Percentiles rank a stretch among this genome's conserved stretches.
Conservation (phyloP, 1,139 yeast species). For the Candida sanyaensis region DNA sequence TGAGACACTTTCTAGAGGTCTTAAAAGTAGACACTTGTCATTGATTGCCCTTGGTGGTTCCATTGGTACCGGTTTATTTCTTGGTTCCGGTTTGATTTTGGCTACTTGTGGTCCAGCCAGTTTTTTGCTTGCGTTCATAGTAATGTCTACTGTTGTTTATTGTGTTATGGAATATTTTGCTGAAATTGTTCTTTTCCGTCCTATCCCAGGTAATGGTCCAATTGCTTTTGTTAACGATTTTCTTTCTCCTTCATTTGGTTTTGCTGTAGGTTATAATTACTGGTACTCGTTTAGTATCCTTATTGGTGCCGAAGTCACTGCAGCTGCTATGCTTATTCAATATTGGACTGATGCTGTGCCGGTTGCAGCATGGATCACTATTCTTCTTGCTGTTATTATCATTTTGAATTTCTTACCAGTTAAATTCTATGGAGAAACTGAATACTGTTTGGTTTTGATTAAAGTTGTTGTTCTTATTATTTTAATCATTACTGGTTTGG, state of each 20-base stretch:
- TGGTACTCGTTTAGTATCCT: conserved; percentile 52
- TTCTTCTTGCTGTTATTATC: conserved; percentile 41
- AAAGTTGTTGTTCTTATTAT: conserved; percentile 43
- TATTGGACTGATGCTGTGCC: conserved; percentile 58
- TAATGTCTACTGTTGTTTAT: conserved; percentile 55
- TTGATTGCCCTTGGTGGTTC: conserved; percentile 43
- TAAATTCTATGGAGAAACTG: conserved; percentile 62
- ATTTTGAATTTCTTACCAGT: conserved; percentile 46
- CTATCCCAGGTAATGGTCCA: conserved; percentile 49
- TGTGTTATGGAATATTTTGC: conserved; percentile 59
- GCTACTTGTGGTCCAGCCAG: conserved; percentile 55
- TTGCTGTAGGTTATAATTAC: conserved; percentile 52
- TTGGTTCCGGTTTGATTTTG: conserved; percentile 51
- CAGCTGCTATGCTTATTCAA: conserved; percentile 51
- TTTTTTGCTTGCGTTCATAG: conserved; percentile 46
- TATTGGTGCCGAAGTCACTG: conserved; percentile 53
- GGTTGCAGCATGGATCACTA: conserved; percentile 57
- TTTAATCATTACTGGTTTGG: conserved; percentile 44
- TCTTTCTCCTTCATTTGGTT: conserved; percentile 38
- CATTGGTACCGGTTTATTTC: conserved; percentile 44
- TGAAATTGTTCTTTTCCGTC: conserved; percentile 63
- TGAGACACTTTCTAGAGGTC: conserved; percentile 32
- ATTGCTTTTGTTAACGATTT: conserved; percentile 39
- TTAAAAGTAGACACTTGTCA: conserved; percentile 40
- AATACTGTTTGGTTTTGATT: conserved; percentile 58